Percentiles rank a stretch among this genome's conserved stretches.
Conservation (phyloP, 495 filamentous ascomycete species). For the Aspergillus homomorphus region DNA sequence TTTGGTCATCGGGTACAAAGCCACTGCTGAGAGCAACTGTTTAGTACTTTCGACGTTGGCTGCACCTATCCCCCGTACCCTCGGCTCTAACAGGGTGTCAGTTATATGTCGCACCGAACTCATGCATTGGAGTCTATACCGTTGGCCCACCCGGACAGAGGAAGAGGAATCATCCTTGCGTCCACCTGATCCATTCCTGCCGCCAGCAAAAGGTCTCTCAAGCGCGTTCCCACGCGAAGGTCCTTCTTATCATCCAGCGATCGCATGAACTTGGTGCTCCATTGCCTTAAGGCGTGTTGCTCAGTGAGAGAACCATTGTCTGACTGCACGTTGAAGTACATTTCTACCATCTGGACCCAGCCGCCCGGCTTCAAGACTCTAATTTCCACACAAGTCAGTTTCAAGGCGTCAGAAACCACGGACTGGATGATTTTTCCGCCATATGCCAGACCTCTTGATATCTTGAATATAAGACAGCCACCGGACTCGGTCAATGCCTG, state of each 20-base stretch:
- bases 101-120: not conserved
- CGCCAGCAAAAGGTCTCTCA: slow-evolving; percentile 58
- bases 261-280: slow-evolving; percentile 67
- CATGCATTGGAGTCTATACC: slow-evolving; percentile 44
- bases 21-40: slow-evolving; percentile 57
- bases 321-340: slow-evolving; percentile 85
- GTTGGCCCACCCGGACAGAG: slow-evolving; percentile 70
- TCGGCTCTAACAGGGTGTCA: slow-evolving; percentile 46
- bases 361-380: slow-evolving; percentile 66
- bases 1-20: slow-evolving; percentile 60
- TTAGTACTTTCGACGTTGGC: slow-evolving; percentile 60
- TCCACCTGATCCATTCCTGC: slow-evolving; percentile 77
- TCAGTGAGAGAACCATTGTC: slow-evolving; percentile 80
- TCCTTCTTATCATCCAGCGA: slow-evolving; percentile 68
- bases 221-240: slow-evolving; percentile 60
- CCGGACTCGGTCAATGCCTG: slow-evolving; percentile 70
- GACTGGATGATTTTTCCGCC: slow-evolving; percentile 1
- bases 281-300: slow-evolving; percentile 66
- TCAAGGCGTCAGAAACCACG: not conserved
- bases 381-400: slow-evolving; percentile 21
- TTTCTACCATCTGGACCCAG: slow-evolving; percentile 90
- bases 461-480: slow-evolving; percentile 82
- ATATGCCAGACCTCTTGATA: slow-evolving; percentile 55
- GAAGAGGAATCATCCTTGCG: slow-evolving; percentile 64
- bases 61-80: slow-evolving; percentile 59